Evolutionary conservation across 2,329 filamentous ascomycete genomes (phyloP).

Genomic region (Xylaria polymorpha): DNA sequence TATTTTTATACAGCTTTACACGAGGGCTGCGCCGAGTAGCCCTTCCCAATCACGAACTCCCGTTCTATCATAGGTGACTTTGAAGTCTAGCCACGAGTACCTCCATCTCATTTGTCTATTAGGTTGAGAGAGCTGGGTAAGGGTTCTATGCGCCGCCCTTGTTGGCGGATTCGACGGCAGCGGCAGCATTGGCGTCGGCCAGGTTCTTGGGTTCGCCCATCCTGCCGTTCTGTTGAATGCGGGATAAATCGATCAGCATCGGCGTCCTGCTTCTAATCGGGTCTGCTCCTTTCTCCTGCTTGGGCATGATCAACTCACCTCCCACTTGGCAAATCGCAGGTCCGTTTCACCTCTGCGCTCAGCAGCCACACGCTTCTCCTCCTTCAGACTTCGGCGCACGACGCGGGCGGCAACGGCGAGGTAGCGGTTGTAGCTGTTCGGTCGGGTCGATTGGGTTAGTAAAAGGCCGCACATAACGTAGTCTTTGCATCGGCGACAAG

Average conservation of each 20-base stretch:
- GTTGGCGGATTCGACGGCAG: conserved; percentile 52
- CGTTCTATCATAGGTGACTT: conserved; percentile 41
- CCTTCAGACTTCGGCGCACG: conserved; percentile 96
- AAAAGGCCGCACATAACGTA: conserved; percentile 35
- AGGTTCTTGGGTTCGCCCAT: conserved; percentile 86
- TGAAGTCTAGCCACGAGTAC: conserved; percentile 17
- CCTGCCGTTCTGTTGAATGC: conserved; percentile 84
- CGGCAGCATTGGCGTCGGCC: conserved; percentile 63
- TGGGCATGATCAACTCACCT: conserved; percentile 70
- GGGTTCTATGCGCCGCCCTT: conserved; percentile 51
- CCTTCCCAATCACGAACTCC: conserved; percentile 26
- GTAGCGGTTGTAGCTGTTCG: conserved; percentile 97
- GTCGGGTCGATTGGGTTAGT: conserved; percentile 51
- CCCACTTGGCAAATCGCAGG: conserved; percentile 92
- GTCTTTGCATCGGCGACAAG: conserved; percentile 10
- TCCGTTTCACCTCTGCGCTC: conserved; percentile 93
- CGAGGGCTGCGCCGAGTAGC: conserved; percentile 35
- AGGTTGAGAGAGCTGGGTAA: conserved; percentile 14
- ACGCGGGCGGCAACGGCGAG: conserved; percentile 93
- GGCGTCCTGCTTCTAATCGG: conserved; percentile 31
- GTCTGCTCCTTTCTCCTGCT: conserved; percentile 4
- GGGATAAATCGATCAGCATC: conserved; percentile 52
- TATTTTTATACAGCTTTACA: conserved; percentile 51
- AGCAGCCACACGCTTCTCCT: conserved; percentile 85
- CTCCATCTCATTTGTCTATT: conserved; percentile 36